Conservation (phyloP, 2,329 filamentous ascomycete genomes). For the Lomentospora prolificans region DNA sequence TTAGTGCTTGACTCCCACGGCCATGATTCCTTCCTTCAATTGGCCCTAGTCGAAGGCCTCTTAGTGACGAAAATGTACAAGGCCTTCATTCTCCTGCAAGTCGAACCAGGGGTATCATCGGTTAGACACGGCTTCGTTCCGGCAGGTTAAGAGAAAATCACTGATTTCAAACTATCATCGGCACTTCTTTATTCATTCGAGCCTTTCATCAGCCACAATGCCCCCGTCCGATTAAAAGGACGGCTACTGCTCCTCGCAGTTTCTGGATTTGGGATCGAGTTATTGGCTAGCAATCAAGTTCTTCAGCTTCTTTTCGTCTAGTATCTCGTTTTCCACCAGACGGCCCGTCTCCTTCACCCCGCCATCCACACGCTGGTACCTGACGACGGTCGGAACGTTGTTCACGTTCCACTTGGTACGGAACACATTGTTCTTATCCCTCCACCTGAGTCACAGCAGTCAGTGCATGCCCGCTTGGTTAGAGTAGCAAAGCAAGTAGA, state of each 20-base stretch:
- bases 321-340: slow-evolving; percentile 14
- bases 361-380: slow-evolving; percentile 21
- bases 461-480: not conserved
- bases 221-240: too few species aligned
- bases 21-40: too few species aligned
- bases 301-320: slow-evolving; percentile 17
- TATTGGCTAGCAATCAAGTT: slow-evolving; percentile 14
- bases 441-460: slow-evolving; percentile 21
- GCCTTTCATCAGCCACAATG: too few species aligned
- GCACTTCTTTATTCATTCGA: too few species aligned
- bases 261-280: not conserved
- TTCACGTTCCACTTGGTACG: slow-evolving; percentile 24
- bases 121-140: too few species aligned
- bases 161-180: too few species aligned
- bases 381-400: slow-evolving; percentile 24
- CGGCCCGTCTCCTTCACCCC: slow-evolving; percentile 20
- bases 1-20: too few species aligned
- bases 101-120: too few species aligned
- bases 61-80: too few species aligned
- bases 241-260: not conserved
- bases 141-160: too few species aligned
- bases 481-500: not conserved
- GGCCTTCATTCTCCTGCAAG: too few species aligned
- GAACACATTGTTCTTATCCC: slow-evolving; percentile 20
- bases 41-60: too few species aligned